Evolutionary conservation across 2,329 filamentous ascomycete species (phyloP).

Genomic region (Ascosphaera apis): DNA sequence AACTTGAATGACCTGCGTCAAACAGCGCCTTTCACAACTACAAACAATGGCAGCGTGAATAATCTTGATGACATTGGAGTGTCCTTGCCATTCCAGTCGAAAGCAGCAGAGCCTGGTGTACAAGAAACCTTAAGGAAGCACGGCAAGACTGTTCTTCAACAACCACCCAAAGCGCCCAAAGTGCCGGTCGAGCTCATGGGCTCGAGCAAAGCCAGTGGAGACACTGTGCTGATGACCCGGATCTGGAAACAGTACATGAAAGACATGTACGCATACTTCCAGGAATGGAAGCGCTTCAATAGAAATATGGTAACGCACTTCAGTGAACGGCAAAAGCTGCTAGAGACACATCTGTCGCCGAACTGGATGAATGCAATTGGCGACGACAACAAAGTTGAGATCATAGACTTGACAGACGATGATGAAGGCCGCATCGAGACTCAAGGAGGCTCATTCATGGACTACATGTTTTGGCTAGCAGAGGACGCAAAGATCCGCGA

Average conservation of each 20-base stretch:
- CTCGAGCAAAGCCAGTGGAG: slow-evolving; percentile 6
- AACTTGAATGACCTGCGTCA: slow-evolving; percentile 28
- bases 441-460: slow-evolving; percentile 19
- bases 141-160: slow-evolving; percentile 24
- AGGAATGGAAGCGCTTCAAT: slow-evolving; percentile 33
- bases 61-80: slow-evolving; percentile 30
- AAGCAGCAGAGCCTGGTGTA: slow-evolving; percentile 17
- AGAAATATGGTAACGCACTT: slow-evolving; percentile 33
- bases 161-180: slow-evolving; percentile 27
- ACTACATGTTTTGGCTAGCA: slow-evolving; percentile 22
- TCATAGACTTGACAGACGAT: slow-evolving; percentile 10
- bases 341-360: slow-evolving; percentile 20
- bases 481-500: slow-evolving; percentile 23
- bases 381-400: slow-evolving; percentile 17
- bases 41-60: slow-evolving; percentile 25
- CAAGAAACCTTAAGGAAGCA: slow-evolving; percentile 13
- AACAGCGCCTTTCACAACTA: slow-evolving; percentile 25
- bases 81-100: slow-evolving; percentile 35
- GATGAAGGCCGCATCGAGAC: slow-evolving; percentile 8
- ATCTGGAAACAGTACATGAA: slow-evolving; percentile 29
- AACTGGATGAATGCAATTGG: slow-evolving; percentile 31
- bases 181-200: slow-evolving; percentile 10
- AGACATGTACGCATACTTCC: slow-evolving; percentile 31
- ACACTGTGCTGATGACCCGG: slow-evolving; percentile 17
- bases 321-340: slow-evolving; percentile 25